Evolutionary conservation across 192 early-diverging fungal species (phyloP).

Genomic region (Ambispora gerdemannii): DNA sequence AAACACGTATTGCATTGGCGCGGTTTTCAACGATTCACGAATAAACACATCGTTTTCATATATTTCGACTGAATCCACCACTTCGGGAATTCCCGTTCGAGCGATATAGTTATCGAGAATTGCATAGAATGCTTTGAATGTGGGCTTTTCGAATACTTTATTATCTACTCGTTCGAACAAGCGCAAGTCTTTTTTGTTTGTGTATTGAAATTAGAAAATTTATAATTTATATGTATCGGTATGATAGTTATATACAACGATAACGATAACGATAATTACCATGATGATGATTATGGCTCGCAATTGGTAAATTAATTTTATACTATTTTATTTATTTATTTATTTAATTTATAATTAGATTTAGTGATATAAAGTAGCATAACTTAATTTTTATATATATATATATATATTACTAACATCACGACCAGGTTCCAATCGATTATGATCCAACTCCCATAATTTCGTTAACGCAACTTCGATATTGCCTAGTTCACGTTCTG

Average conservation of each 20-base stretch:
- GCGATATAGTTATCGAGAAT: conserved; percentile 31
- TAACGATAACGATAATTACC: not conserved
- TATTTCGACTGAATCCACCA: conserved; percentile 15
- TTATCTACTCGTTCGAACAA: conserved; percentile 2
- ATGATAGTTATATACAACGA: not conserved
- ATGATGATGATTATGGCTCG: not conserved
- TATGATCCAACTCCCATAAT: conserved; percentile 23
- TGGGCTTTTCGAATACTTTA: conserved; percentile 3
- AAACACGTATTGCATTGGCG: conserved; percentile 19
- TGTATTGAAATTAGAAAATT: too few relatives aligned
- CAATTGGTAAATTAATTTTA: not conserved
- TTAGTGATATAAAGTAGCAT: not conserved
- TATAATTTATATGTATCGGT: not conserved
- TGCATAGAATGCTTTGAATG: conserved; percentile 6
- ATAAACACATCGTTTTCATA: conserved; percentile 14
- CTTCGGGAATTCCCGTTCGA: conserved; percentile 22
- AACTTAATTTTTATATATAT: not conserved
- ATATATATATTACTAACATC: conserved; percentile 9
- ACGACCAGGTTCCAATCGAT: conserved; percentile 16
- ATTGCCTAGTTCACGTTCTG: conserved; percentile 7
- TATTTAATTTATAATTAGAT: not conserved
- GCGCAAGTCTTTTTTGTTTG: not conserved
- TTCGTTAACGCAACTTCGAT: not conserved
- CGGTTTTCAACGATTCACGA: not conserved
- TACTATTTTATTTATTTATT: not conserved